phyloP scores from a whole-genome alignment of 257 asterid species.

The Primulina eburnea region DNA sequence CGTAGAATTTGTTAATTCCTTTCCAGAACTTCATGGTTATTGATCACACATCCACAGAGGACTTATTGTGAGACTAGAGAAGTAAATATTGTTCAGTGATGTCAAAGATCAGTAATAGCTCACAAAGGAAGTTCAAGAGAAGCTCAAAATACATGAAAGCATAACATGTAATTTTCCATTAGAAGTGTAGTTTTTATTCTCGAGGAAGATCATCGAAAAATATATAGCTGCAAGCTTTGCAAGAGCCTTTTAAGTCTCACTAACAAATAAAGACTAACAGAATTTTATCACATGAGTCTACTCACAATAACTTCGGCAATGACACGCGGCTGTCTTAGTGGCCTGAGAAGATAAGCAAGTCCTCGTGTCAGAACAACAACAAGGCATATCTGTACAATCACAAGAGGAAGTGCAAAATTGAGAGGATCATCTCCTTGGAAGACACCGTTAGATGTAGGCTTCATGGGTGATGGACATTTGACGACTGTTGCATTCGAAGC shows the following conservation, averaged over 20 bases:
- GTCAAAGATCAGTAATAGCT: background rate
- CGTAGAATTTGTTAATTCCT: background rate
- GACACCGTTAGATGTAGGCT: slow-evolving; percentile 74
- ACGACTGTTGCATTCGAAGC: slow-evolving; percentile 41
- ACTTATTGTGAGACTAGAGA: background rate
- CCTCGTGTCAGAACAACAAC: slow-evolving; percentile 56
- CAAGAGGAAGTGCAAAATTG: slow-evolving; percentile 72
- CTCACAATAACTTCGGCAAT: slow-evolving; percentile 82
- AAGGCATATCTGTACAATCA: slow-evolving; percentile 67
- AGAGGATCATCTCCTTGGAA: slow-evolving; percentile 83
- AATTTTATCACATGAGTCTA: background rate
- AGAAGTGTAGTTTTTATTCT: no score
- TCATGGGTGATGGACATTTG: slow-evolving; percentile 56
- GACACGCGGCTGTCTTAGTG: slow-evolving; percentile 82
- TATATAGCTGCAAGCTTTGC: background rate
- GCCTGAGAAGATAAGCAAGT: slow-evolving; percentile 66
- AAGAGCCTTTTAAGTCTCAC: background rate
- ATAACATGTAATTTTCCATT: background rate
- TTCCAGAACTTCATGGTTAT: background rate
- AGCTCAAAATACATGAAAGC: background rate
- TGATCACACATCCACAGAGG: background rate
- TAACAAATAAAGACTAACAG: no score
- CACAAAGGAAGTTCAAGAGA: no score
- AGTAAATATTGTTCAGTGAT: background rate
- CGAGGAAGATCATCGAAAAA: no score